Evolutionary conservation across 257 asterid genomes (phyloP).

Genomic region (Solanum sitiens): DNA sequence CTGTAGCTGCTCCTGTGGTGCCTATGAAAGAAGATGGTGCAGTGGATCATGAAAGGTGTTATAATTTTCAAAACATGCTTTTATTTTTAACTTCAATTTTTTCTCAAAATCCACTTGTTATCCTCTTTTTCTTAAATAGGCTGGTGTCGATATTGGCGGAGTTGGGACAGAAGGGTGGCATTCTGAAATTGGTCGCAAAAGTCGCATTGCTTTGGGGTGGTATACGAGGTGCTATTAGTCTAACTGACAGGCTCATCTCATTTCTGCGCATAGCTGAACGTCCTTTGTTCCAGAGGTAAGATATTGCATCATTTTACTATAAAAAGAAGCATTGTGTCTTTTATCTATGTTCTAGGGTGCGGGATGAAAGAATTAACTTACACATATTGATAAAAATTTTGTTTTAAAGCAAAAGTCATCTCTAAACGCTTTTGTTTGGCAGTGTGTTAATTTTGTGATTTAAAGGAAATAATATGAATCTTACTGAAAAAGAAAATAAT

Average conservation of each 20-base stretch:
- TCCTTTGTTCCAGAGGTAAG: slow-evolving; percentile 75
- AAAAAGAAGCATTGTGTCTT: not conserved
- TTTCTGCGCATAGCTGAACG: slow-evolving; percentile 79
- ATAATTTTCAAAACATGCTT: not conserved
- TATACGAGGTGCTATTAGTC: slow-evolving; percentile 92
- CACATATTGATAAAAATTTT: not conserved
- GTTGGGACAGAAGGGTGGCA: slow-evolving; percentile 89
- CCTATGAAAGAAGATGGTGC: slow-evolving; percentile 80
- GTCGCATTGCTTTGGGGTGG: slow-evolving; percentile 98
- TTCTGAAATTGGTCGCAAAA: slow-evolving; percentile 64
- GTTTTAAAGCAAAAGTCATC: not conserved
- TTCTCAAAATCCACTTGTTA: slow-evolving; percentile 14
- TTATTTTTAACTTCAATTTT: not conserved
- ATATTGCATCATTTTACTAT: not conserved
- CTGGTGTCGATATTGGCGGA: slow-evolving; percentile 81
- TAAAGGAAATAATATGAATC: not conserved
- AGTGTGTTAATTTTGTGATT: not conserved
- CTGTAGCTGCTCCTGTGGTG: slow-evolving; percentile 91
- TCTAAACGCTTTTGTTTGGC: not conserved
- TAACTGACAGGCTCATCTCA: slow-evolving; percentile 73
- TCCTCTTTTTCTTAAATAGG: slow-evolving; percentile 32
- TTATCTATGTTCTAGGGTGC: not conserved
- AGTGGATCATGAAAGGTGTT: slow-evolving; percentile 91
- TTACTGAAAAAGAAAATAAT: not conserved
- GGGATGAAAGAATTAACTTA: not conserved